These are phyloP conservation scores for Wallacemonas collosoma DNA, from an alignment of 208 protist genomes.

Conservation along the genomic window DNA sequence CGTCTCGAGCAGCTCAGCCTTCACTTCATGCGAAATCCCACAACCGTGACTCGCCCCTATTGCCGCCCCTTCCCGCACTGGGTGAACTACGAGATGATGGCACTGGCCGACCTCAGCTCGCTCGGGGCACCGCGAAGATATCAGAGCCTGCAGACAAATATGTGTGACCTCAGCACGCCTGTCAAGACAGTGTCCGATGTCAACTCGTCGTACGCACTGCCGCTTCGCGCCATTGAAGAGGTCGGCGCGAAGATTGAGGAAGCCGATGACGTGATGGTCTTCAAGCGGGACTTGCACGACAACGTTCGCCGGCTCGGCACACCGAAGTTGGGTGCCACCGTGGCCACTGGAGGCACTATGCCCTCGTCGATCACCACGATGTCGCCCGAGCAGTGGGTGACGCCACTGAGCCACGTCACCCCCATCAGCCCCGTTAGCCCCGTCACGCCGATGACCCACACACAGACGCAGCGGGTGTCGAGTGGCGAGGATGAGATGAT, in stretches of 20 bases:
- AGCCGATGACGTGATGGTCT: slow-evolving; percentile 50
- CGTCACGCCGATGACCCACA: neutral
- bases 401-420: slow-evolving; percentile 9
- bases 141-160: neutral
- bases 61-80: slow-evolving; percentile 60
- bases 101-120: slow-evolving; percentile 5
- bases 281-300: slow-evolving; percentile 76
- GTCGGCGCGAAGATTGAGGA: slow-evolving; percentile 25
- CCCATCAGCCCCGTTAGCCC: neutral
- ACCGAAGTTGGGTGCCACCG: neutral
- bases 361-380: slow-evolving; percentile 19
- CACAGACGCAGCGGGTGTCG: slow-evolving; percentile 1
- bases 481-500: neutral
- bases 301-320: slow-evolving; percentile 48
- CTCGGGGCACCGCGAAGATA: neutral
- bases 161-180: slow-evolving; percentile 9
- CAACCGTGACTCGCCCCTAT: slow-evolving; percentile 60
- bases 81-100: slow-evolving; percentile 71
- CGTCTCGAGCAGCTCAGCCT: slow-evolving; percentile 70
- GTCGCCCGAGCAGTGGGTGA: slow-evolving; percentile 6
- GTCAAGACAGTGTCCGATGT: neutral
- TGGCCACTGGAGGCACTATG: neutral
- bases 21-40: slow-evolving; percentile 45
- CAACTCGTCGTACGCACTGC: neutral
- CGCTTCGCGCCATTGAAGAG: slow-evolving; percentile 13